phyloP scores from a whole-genome alignment of 352 stramenopile species.

The Phytopythium aichiense region DNA sequence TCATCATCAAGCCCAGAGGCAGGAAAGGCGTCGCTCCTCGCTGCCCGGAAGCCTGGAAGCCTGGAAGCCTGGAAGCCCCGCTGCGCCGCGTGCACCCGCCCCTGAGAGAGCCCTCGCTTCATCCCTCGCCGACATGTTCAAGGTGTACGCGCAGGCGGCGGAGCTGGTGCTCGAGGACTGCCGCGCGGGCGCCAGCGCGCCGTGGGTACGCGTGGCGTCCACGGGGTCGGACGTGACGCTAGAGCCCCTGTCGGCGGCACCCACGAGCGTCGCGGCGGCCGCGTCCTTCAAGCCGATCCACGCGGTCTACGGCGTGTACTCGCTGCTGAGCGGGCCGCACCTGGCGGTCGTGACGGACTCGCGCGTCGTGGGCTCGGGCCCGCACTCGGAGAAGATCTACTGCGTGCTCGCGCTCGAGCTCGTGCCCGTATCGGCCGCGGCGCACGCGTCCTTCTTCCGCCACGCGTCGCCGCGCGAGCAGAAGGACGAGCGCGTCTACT shows the following conservation, averaged over 20 bases:
- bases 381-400: conserved; percentile 58
- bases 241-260: conserved; percentile 26
- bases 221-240: conserved; percentile 37
- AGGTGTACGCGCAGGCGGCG: conserved; percentile 61
- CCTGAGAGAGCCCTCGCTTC: no score
- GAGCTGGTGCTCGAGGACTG: conserved; percentile 82
- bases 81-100: no score
- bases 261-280: conserved; percentile 14
- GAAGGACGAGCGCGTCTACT: conserved; percentile 48
- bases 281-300: conserved; percentile 31
- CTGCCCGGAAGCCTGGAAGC: no score
- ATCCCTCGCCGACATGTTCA: conserved; percentile 47
- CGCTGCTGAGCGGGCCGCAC: conserved; percentile 50
- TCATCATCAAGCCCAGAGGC: no score
- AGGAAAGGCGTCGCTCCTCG: no score
- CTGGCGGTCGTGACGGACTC: conserved; percentile 54
- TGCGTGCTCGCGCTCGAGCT: conserved; percentile 46
- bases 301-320: conserved; percentile 64
- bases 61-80: no score
- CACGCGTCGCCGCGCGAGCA: conserved; percentile 52
- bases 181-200: conserved; percentile 49
- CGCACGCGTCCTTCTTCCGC: conserved; percentile 47
- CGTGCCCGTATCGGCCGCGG: conserved; percentile 42
- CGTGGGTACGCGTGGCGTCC: conserved; percentile 48
- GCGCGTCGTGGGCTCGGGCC: conserved; percentile 54